Conservation (phyloP, 768 basidiomycete genomes). For the Podaxis pistillaris region DNA sequence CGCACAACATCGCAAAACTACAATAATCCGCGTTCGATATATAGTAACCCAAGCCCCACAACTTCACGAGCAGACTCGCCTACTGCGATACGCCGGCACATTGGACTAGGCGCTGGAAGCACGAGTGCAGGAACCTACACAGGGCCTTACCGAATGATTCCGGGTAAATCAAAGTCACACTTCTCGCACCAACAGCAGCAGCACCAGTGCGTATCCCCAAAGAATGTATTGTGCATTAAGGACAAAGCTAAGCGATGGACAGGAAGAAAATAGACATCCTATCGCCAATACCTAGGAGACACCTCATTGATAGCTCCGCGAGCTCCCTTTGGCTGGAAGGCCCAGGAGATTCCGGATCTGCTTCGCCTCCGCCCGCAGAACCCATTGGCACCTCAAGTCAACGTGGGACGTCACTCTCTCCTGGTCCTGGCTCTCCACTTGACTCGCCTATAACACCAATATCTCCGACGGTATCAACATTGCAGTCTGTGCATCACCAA, state of each 20-base stretch:
- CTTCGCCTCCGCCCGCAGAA: constrained; percentile 23
- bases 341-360: constrained; percentile 23
- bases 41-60: constrained; percentile 27
- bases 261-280: constrained; percentile 36
- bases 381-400: not conserved
- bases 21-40: constrained; percentile 24
- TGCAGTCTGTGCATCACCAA: constrained; percentile 2
- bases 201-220: not conserved
- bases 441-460: not conserved
- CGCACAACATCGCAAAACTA: constrained; percentile 29
- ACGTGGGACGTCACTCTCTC: not conserved
- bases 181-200: not conserved
- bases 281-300: constrained; percentile 65
- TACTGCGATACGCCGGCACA: not conserved
- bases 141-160: constrained; percentile 12
- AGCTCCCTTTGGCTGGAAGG: constrained; percentile 55
- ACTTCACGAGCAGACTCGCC: constrained; percentile 15
- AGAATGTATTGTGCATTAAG: not conserved
- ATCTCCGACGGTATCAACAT: not conserved
- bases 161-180: constrained; percentile 4
- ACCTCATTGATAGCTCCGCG: constrained; percentile 58
- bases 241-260: not conserved
- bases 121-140: not conserved
- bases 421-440: not conserved
- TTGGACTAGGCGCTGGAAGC: not conserved